Evolutionary conservation across 1,284 basidiomycete species (phyloP), one percentile per base, ranked within the genome.

Genomic region (Irpex rosettiformis): DNA sequence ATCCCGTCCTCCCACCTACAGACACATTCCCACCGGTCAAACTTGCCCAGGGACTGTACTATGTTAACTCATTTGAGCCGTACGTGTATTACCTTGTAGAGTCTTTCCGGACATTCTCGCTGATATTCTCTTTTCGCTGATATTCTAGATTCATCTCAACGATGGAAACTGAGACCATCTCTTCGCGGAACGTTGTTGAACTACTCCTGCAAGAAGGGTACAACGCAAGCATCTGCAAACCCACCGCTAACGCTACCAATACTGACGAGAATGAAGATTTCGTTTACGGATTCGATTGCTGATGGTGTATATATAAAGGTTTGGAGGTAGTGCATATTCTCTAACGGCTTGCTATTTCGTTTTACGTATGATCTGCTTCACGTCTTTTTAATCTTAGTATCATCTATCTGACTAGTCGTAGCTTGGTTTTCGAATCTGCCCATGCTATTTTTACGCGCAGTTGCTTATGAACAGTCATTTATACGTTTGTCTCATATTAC

Each of bases 111-210:
- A 24, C 49, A 62, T 49, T 24, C 43, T 33, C 6, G 7, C 49
- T 56, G 5, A n/a, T 49, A n/a, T n/a, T 43, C 6, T 53, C 42
- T 16, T 45, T 33, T 33, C 30, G 16, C 30, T 33, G 10, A 33
- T 16, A 10, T 4, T 7, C 30, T 61, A 90, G 89, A 43, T 80
- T 91, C 66, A 88, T 92, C 51, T 89, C 86, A 11, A 90, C 89
- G 7, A 96, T 97, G 94, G 94, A 98, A 73, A 96, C 95, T 0
- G 87, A 93, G 72, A 95, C 92, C 0, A 75, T 97, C 42, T 81
- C 91, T 0, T 85, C 91, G 0, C 85, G 93, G 40, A 96, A 97
- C 69, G 80, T 89, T 25, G 91, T 93, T 52, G 91, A 93, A 62
- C 75, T 91, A 24, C 77, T 93, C 22, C 76, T 93, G 13, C 76